Evolutionary conservation across 1,139 yeast species (phyloP).

Genomic region (Kodamaea ohmeri): DNA sequence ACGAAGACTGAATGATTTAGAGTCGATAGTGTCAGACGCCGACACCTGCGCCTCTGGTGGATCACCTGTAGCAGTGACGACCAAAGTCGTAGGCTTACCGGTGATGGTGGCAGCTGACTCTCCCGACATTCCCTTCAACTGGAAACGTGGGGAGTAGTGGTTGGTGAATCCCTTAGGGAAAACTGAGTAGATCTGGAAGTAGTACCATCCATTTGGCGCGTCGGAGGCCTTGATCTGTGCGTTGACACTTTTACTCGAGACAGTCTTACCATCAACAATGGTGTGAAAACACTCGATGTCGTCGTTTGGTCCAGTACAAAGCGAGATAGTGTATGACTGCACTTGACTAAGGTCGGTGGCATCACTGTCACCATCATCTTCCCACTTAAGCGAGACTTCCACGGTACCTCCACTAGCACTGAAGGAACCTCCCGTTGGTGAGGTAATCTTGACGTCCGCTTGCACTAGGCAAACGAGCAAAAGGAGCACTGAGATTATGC

Average conservation of each 20-base stretch:
- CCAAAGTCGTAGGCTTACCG: constrained; percentile 11
- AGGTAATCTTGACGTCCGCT: constrained; percentile 58
- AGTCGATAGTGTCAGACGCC: constrained; percentile 28
- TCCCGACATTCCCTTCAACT: constrained; percentile 70
- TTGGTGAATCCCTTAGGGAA: constrained; percentile 50
- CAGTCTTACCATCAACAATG: constrained; percentile 22
- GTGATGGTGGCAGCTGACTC: constrained; percentile 29
- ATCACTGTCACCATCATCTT: constrained; percentile 52
- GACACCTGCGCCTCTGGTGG: constrained; percentile 45
- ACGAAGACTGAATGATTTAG: constrained; percentile 45
- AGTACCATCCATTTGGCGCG: constrained; percentile 65
- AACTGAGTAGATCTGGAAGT: constrained; percentile 57
- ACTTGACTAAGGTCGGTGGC: constrained; percentile 39
- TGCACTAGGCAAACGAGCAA: constrained; percentile 13
- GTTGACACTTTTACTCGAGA: constrained; percentile 29
- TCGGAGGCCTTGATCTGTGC: constrained; percentile 40
- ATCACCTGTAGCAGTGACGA: constrained; percentile 28
- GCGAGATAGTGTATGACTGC: constrained; percentile 46
- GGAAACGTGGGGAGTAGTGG: constrained; percentile 69
- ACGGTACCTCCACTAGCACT: constrained; percentile 50
- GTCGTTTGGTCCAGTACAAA: constrained; percentile 67
- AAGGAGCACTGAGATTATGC: constrained; percentile 9
- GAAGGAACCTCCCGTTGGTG: constrained; percentile 54
- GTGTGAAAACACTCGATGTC: constrained; percentile 43
- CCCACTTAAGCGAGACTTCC: constrained; percentile 56